Evolutionary conservation across 108 stramenopile genomes (phyloP).

Genomic region (Phaeodactylum tricornutum): DNA sequence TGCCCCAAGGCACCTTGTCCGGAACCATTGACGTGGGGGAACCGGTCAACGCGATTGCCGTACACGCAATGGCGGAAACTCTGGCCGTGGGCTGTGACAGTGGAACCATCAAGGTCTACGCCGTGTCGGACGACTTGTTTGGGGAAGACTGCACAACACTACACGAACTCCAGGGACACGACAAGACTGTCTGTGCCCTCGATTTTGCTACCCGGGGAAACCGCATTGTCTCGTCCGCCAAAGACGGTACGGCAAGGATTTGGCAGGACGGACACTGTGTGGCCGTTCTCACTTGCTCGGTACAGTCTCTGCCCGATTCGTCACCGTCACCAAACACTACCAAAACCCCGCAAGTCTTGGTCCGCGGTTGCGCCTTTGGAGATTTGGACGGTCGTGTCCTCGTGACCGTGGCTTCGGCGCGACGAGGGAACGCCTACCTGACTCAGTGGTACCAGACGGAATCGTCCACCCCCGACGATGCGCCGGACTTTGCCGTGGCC

Average conservation of each 20-base stretch:
- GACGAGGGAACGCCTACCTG: conserved; percentile 58
- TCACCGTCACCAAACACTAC: conserved; percentile 49
- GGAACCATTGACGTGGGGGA: conserved; percentile 15
- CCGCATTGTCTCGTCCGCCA: conserved; percentile 45
- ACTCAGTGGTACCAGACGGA: conserved; percentile 47
- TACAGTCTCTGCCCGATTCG: conserved; percentile 30
- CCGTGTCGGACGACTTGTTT: conserved; percentile 19
- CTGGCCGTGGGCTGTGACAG: conserved; percentile 77
- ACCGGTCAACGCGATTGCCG: conserved; percentile 26
- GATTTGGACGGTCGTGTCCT: conserved; percentile 61
- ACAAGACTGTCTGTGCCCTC: conserved; percentile 58
- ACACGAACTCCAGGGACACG: conserved; percentile 43
- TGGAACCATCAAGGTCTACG: conserved; percentile 44
- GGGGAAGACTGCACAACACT: conserved; percentile 10
- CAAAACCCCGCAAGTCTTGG: conserved; percentile 43
- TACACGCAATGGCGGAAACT: conserved; percentile 25
- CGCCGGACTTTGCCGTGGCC: conserved; percentile 13
- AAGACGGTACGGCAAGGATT: conserved; percentile 76
- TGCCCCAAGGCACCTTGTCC: conserved; percentile 5
- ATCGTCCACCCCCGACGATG: conserved; percentile 4
- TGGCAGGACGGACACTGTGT: conserved; percentile 31
- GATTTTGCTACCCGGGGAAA: conserved; percentile 35
- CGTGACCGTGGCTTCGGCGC: conserved; percentile 63
- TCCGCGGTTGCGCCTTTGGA: conserved; percentile 74
- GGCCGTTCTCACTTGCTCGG: conserved; percentile 22